phyloP scores from a whole-genome alignment of 495 filamentous ascomycete genomes.

The Amphirosellinia nigrospora region DNA sequence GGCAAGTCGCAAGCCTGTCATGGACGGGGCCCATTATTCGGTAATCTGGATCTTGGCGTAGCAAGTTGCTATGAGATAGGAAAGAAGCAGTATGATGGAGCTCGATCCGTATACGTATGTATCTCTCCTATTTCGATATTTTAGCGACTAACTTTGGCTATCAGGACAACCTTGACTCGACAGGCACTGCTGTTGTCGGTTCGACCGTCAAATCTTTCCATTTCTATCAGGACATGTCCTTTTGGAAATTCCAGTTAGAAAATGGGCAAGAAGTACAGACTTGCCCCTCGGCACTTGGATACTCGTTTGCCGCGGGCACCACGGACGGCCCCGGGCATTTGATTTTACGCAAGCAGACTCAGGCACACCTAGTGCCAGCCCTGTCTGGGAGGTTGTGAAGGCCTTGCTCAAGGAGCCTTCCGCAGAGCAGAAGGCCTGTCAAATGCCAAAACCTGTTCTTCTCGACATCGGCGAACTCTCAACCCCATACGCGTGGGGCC shows the following conservation, averaged over 20 bases:
- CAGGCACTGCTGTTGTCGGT: slow-evolving; percentile 52
- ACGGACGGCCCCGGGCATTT: slow-evolving; percentile 88
- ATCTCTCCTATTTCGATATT: not conserved
- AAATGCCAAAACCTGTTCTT: slow-evolving; percentile 84
- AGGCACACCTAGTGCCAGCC: slow-evolving; percentile 68
- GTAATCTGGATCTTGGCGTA: slow-evolving; percentile 69
- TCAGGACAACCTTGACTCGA: slow-evolving; percentile 49
- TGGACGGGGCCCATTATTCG: slow-evolving; percentile 79
- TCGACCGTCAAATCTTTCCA: slow-evolving; percentile 67
- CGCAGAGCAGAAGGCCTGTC: slow-evolving; percentile 75
- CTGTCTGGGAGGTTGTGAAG: slow-evolving; percentile 83
- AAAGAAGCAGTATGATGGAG: slow-evolving; percentile 67
- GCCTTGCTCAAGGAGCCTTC: slow-evolving; percentile 72
- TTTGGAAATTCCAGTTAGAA: slow-evolving; percentile 68
- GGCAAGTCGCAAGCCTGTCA: slow-evolving; percentile 77
- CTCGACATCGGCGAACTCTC: slow-evolving; percentile 84
- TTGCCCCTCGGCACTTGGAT: slow-evolving; percentile 90
- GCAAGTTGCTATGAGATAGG: slow-evolving; percentile 79
- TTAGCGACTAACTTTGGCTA: slow-evolving; percentile 26
- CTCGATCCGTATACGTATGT: slow-evolving; percentile 65
- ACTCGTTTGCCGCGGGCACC: slow-evolving; percentile 92
- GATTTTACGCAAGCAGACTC: slow-evolving; percentile 91
- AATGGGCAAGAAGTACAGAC: slow-evolving; percentile 78
- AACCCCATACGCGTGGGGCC: slow-evolving; percentile 82
- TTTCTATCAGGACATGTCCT: slow-evolving; percentile 69